These are phyloP conservation scores for Mrakia frigida DNA, from an alignment of 768 basidiomycete genomes.

Conservation along the genomic window DNA sequence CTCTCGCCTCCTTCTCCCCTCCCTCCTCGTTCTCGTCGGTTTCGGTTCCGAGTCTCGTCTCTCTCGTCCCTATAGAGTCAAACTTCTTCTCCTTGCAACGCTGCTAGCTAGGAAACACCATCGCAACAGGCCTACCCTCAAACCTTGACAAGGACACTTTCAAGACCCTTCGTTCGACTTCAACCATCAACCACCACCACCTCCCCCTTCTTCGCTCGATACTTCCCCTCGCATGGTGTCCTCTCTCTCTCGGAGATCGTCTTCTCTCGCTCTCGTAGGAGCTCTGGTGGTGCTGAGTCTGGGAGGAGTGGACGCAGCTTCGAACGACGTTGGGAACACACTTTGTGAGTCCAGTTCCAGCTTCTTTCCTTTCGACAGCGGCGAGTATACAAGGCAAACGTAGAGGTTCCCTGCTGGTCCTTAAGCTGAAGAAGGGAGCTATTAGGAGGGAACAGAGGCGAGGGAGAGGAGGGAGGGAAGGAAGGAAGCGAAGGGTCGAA, in stretches of 20 bases:
- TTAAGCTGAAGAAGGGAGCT: not conserved
- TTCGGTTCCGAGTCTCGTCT: too few species aligned
- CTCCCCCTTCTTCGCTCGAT: not conserved
- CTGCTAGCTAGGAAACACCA: too few species aligned
- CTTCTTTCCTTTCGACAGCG: not conserved
- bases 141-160: not conserved
- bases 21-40: too few species aligned
- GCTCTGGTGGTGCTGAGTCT: not conserved
- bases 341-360: not conserved
- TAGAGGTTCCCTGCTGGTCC: not conserved
- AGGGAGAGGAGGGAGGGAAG: not conserved
- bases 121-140: too few species aligned
- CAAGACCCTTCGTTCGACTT: not conserved
- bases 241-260: not conserved
- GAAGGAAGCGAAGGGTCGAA: constrained; percentile 8
- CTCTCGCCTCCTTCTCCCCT: too few species aligned
- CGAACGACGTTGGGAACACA: constrained; percentile 13
- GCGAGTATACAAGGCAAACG: not conserved
- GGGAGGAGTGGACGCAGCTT: not conserved
- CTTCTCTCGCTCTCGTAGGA: not conserved
- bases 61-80: too few species aligned
- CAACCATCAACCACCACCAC: not conserved
- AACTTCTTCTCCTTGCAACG: too few species aligned
- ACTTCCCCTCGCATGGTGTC: not conserved
- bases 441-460: not conserved